Conservation (phyloP, 192 early-diverging fungal species). For the Backusella sp. region DNA sequence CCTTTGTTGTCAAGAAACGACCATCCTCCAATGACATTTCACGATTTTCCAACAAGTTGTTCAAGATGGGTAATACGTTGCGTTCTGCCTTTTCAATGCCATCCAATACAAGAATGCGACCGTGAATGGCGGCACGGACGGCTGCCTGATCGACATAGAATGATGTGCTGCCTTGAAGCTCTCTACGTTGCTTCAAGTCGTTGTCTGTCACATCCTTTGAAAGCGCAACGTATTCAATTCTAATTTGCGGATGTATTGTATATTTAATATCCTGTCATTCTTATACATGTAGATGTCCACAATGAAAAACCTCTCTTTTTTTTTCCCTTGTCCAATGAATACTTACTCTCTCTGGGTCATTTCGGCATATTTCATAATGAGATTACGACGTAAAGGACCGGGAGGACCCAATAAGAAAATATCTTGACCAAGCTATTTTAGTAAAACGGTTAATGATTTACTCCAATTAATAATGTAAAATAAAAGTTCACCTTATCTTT, state of each 20-base stretch:
- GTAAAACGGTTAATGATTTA: background rate
- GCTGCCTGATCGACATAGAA: conserved; percentile 62
- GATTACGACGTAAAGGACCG: conserved; percentile 60
- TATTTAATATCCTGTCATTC: too few relatives aligned
- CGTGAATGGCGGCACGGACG: conserved; percentile 63
- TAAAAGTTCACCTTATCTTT: conserved; percentile 56
- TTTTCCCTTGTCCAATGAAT: too few relatives aligned
- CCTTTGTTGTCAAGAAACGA: conserved; percentile 61
- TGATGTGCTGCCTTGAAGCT: conserved; percentile 61
- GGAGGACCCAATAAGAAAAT: conserved; percentile 81
- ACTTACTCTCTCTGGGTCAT: conserved; percentile 54
- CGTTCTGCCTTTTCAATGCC: conserved; percentile 81
- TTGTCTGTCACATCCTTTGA: conserved; percentile 76
- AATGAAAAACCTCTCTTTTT: too few relatives aligned
- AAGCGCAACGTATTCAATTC: conserved; percentile 71
- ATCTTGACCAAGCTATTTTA: conserved; percentile 63
- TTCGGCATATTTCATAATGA: conserved; percentile 72
- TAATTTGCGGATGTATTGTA: conserved; percentile 2
- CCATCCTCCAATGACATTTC: conserved; percentile 86
- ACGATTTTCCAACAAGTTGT: conserved; percentile 84
- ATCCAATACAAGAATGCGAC: conserved; percentile 57
- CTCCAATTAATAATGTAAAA: background rate
- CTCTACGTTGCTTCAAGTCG: conserved; percentile 81
- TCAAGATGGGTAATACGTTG: conserved; percentile 82
- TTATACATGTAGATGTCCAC: too few relatives aligned